Conservation (phyloP, 148 eudicot species). For the Simmondsia chinensis region DNA sequence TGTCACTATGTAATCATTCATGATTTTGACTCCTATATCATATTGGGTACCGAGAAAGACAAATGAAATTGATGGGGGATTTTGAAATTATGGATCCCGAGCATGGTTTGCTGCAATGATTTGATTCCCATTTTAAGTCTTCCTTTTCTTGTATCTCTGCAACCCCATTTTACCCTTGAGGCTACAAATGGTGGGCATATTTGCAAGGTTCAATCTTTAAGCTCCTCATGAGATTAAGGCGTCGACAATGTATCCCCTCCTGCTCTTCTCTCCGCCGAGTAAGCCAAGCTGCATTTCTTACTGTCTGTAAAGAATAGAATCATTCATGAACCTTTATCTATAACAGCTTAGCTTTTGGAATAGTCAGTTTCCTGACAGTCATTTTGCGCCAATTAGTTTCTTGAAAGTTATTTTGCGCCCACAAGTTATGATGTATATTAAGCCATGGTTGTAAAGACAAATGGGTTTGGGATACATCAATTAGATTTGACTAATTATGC, state of each 20-base stretch:
- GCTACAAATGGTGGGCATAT: conserved; percentile 14
- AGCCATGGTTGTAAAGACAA: no score
- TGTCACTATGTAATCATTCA: not conserved
- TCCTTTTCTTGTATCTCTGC: conserved; percentile 3
- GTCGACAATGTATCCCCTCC: conserved; percentile 50
- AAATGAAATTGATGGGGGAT: conserved; percentile 20
- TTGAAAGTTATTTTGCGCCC: no score
- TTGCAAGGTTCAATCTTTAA: conserved; percentile 11
- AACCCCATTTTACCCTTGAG: conserved; percentile 1
- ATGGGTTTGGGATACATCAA: no score
- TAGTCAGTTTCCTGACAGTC: no score
- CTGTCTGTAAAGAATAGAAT: not conserved
- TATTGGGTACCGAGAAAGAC: conserved; percentile 1
- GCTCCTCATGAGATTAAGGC: conserved; percentile 61
- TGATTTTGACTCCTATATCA: not conserved
- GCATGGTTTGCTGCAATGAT: conserved; percentile 37
- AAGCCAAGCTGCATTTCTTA: conserved; percentile 10
- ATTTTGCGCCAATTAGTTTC: no score
- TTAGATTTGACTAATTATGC: no score
- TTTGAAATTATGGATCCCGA: conserved; percentile 21
- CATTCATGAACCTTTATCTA: not conserved
- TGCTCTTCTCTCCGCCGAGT: conserved; percentile 47
- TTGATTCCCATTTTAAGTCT: conserved; percentile 11
- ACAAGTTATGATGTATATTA: no score
- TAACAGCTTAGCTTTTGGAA: conserved; percentile 2